A percentile compares a stretch with the other conserved stretches of the same genome.
Evolutionary conservation across 2,329 filamentous ascomycete species (phyloP).

Genomic region (Dothidotthia symphoricarpi): DNA sequence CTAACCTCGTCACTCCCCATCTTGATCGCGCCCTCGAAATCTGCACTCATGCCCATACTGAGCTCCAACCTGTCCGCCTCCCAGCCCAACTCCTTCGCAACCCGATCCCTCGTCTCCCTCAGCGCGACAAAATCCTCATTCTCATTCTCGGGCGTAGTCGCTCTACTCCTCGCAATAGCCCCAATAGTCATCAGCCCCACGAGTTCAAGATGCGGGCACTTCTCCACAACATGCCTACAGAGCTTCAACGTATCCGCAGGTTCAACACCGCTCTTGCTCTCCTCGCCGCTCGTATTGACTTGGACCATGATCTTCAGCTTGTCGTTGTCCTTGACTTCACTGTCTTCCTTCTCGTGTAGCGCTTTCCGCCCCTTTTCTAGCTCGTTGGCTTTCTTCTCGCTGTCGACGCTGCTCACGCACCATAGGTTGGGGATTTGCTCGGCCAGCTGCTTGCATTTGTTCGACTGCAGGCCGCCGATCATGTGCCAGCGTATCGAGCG

Average conservation of each 20-base stretch:
- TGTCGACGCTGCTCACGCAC: slow-evolving; percentile 89
- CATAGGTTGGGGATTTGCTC: slow-evolving; percentile 82
- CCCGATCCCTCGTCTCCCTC: slow-evolving; percentile 66
- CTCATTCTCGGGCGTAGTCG: slow-evolving; percentile 67
- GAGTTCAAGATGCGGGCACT: slow-evolving; percentile 71
- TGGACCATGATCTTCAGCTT: slow-evolving; percentile 78
- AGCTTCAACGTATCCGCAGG: slow-evolving; percentile 64
- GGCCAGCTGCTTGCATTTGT: slow-evolving; percentile 85
- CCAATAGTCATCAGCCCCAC: slow-evolving; percentile 96
- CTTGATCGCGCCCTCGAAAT: slow-evolving; percentile 84
- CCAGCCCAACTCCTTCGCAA: slow-evolving; percentile 61
- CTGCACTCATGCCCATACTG: slow-evolving; percentile 98
- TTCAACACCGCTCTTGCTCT: slow-evolving; percentile 75
- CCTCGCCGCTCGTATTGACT: slow-evolving; percentile 91
- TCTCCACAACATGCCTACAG: slow-evolving; percentile 66
- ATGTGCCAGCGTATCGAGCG: slow-evolving; percentile 86
- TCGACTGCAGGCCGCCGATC: slow-evolving; percentile 90
- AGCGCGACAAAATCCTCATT: slow-evolving; percentile 85
- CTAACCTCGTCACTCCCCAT: slow-evolving; percentile 87
- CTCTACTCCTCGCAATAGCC: slow-evolving; percentile 80
- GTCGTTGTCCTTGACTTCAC: slow-evolving; percentile 25
- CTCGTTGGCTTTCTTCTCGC: slow-evolving; percentile 78
- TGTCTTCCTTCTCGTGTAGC: slow-evolving; percentile 41
- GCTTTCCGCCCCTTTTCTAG: slow-evolving; percentile 73
- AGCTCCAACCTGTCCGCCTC: slow-evolving; percentile 67